Conservation (phyloP, 257 asterid species). For the Haberlea rhodopensis region DNA sequence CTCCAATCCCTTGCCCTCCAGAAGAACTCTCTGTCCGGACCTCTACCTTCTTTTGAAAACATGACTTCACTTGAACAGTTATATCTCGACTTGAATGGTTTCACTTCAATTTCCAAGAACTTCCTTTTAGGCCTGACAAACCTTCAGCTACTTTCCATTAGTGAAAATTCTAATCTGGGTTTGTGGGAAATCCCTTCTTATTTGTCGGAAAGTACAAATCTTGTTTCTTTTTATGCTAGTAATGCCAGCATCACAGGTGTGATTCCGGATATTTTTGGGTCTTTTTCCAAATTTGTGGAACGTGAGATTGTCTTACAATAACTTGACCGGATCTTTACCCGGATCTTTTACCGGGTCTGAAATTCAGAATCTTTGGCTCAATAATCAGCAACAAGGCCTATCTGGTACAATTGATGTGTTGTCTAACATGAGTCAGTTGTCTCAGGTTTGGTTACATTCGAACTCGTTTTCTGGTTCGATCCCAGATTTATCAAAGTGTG, state of each 20-base stretch:
- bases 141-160: conserved; percentile 48
- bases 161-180: conserved; percentile 40
- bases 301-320: conserved; percentile 69
- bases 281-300: conserved; percentile 58
- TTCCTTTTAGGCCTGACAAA: conserved; percentile 55
- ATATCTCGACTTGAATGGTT: conserved; percentile 53
- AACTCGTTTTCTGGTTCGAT: conserved; percentile 71
- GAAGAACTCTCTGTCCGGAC: conserved; percentile 58
- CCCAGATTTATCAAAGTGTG: conserved; percentile 76
- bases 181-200: conserved; percentile 70
- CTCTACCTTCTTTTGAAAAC: conserved; percentile 71
- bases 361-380: conserved; percentile 72
- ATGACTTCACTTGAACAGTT: conserved; percentile 47
- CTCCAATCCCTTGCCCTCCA: conserved; percentile 59
- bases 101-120: conserved; percentile 46
- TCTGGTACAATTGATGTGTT: conserved; percentile 66
- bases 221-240: conserved; percentile 52
- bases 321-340: conserved; percentile 69
- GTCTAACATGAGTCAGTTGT: conserved; percentile 57
- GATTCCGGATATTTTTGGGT: conserved; percentile 65
- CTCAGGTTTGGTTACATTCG: conserved; percentile 78
- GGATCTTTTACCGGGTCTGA: conserved; percentile 58
- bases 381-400: conserved; percentile 56
- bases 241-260: conserved; percentile 51
- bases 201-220: conserved; percentile 47